Conservation (phyloP, 768 basidiomycete species). For the Trichaptum fuscoviolaceum region DNA sequence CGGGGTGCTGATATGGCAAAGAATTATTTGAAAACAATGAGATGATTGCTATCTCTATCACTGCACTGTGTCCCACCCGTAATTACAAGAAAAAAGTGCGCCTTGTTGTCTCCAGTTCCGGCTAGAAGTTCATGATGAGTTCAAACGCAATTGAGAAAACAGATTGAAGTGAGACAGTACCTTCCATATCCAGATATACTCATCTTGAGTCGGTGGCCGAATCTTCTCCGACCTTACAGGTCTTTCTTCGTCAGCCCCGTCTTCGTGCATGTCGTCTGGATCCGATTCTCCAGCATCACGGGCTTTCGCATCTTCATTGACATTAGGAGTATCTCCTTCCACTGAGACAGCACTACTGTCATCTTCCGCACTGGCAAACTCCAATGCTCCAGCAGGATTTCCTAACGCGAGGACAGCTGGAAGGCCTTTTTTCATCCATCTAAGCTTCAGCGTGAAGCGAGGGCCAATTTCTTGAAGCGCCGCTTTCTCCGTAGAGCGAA, state of each 20-base stretch:
- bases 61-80: too few relatives aligned
- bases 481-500: constrained; percentile 86
- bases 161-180: constrained; percentile 36
- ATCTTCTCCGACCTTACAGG: constrained; percentile 26
- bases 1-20: too few relatives aligned
- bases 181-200: constrained; percentile 90
- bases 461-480: constrained; percentile 97
- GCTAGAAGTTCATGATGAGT: constrained; percentile 38
- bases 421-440: constrained; percentile 83
- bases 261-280: constrained; percentile 20
- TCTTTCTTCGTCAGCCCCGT: constrained; percentile 18
- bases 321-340: neutral
- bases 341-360: constrained; percentile 1
- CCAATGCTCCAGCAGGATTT: constrained; percentile 50
- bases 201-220: constrained; percentile 63
- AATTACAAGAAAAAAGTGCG: constrained; percentile 83
- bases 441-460: constrained; percentile 90
- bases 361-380: constrained; percentile 32
- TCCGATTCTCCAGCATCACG: constrained; percentile 30
- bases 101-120: constrained; percentile 89
- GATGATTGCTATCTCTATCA: neutral
- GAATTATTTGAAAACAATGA: neutral
- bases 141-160: constrained; percentile 1
- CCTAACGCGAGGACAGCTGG: constrained; percentile 74
- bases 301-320: constrained; percentile 20